phyloP scores from a whole-genome alignment of 139 green algal species.

The Picocystis salinarum region DNA sequence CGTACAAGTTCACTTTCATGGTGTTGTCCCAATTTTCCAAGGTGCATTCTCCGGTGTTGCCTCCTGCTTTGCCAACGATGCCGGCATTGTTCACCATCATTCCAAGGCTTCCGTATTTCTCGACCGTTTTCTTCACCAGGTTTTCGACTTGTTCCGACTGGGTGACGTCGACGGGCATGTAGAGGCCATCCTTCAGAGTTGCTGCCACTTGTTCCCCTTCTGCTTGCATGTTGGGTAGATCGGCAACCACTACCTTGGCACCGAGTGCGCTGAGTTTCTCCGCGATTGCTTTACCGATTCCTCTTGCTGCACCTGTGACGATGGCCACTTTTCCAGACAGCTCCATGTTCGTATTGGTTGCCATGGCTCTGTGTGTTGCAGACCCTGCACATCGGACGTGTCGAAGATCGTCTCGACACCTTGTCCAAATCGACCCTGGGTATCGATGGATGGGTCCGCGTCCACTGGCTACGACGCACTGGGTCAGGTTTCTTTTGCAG shows the following conservation, averaged over 20 bases:
- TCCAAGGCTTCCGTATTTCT: conserved; percentile 10
- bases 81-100: conserved; percentile 16
- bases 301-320: conserved; percentile 8
- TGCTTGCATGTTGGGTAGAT: conserved; percentile 6
- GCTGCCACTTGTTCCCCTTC: conserved; percentile 1
- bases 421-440: no score
- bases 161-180: conserved; percentile 9
- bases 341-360: conserved; percentile 8
- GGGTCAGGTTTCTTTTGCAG: no score
- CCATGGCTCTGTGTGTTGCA: no score
- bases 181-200: conserved; percentile 11
- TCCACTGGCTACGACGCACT: no score
- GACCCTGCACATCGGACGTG: no score
- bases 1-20: conserved; percentile 12
- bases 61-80: conserved; percentile 7
- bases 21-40: conserved; percentile 11
- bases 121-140: conserved; percentile 1
- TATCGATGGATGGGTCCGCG: no score
- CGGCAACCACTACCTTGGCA: conserved; percentile 12
- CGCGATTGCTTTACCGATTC: conserved; percentile 5
- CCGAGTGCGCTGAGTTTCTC: conserved; percentile 17
- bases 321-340: conserved; percentile 11
- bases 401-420: no score
- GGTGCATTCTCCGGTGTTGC: conserved; percentile 13
- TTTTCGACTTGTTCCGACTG: conserved; percentile 6